These are phyloP conservation scores for Solanum piurae DNA, from an alignment of 257 asterid species.

Conservation along the genomic window DNA sequence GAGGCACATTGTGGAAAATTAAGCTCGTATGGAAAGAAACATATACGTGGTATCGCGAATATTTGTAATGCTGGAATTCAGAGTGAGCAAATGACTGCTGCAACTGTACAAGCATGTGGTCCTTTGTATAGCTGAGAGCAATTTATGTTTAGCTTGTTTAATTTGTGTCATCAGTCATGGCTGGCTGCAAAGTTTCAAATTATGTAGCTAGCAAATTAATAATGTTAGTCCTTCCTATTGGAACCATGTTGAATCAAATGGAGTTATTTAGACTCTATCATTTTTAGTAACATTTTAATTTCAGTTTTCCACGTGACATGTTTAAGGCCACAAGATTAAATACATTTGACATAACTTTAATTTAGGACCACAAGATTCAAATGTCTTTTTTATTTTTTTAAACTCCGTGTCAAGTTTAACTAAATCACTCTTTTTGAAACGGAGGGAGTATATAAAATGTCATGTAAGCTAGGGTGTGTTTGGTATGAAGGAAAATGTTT, in stretches of 20 bases:
- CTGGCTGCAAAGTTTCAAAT: not conserved
- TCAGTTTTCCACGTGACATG: not conserved
- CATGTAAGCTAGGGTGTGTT: not conserved
- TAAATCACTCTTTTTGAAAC: too few species aligned
- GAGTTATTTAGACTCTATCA: not conserved
- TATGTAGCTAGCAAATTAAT: not conserved
- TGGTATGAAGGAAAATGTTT: too few species aligned
- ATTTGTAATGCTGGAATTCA: constrained; percentile 72
- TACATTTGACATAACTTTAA: not conserved
- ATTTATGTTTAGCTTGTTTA: not conserved
- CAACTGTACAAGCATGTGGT: constrained; percentile 57
- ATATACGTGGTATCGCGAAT: constrained; percentile 80
- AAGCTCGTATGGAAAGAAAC: constrained; percentile 86
- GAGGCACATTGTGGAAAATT: constrained; percentile 76
- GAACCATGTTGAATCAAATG: not conserved
- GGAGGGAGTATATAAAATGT: too few species aligned
- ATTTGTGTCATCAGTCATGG: not conserved
- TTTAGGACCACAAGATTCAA: not conserved
- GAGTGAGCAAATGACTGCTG: constrained; percentile 62
- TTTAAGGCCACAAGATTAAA: not conserved
- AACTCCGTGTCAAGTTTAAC: too few species aligned
- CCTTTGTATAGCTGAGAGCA: not conserved
- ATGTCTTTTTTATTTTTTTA: too few species aligned
- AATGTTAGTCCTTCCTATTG: not conserved
- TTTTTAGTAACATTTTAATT: too few species aligned